Base-by-base conservation (phyloP, 176 grass and related monocot genomes). In the Musa schizocarpa region DNA sequence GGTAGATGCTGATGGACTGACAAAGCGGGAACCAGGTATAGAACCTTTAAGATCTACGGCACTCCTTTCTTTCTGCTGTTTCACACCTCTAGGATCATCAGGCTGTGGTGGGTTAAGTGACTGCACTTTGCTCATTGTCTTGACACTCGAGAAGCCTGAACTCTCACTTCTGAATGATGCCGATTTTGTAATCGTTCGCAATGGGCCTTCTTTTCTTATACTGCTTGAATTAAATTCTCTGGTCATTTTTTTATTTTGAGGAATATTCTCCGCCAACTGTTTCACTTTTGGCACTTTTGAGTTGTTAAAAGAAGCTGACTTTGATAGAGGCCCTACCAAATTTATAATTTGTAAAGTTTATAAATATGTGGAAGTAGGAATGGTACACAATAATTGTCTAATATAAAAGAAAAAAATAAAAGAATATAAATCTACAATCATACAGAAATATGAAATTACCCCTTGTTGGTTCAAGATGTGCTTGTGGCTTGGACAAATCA, bases 231-330 rank as follows among this genome's bases (percentile, higher is more conserved):
- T 70, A 82, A 79, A 66, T 62, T 90, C 87, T 81, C 81, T 94
- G 26, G 69, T 69, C 78, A 11, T 49, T 80, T 89, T 94, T n/a
- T 80, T 65, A 62, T 86, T 94, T 22, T 85, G 82, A 71, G 95
- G 84, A 73, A 91, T 79, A 80, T 89, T 91, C 63, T 73, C 69
- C 17, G 77, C 54, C 82, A 97, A 76, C 79, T 91, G 95, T 78
- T 99, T 99, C 73, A 99, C 95, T 77, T 94, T 99, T 49, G 90
- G 88, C 50, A 89, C 76, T 78, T 94, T 99, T 71, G 88, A 91
- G 72, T 79, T 92, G 70, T 99, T 99, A 81, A 93, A 94, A 70
- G 90, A 94, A 71, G 72, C 74, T 10, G 88, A 89, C 81, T 89
- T 99, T 9, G 81, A 87, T 59, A 94, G 55, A 76, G 71, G 67